Evolutionary conservation across 192 early-diverging fungal species (phyloP).

Genomic region (Jimgerdemannia lactiflua): DNA sequence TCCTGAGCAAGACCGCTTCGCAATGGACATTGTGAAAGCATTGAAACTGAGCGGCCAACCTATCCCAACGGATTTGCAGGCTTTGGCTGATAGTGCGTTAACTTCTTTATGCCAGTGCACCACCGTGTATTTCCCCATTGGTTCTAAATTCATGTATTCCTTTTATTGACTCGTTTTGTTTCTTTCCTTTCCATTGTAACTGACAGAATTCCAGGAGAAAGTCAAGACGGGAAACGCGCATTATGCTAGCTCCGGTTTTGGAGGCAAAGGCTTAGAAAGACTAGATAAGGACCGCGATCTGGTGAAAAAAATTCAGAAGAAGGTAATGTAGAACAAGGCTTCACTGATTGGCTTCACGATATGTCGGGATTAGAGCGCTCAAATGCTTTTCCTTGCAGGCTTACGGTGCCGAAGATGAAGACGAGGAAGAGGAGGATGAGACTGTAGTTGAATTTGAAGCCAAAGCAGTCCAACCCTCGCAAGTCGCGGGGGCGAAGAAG

Average conservation of each 20-base stretch:
- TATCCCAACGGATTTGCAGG: constrained; percentile 75
- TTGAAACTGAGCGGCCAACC: constrained; percentile 73
- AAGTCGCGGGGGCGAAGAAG: constrained; percentile 25
- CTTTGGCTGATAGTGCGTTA: constrained; percentile 60
- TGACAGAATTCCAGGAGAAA: constrained; percentile 65
- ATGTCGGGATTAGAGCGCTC: too few relatives aligned
- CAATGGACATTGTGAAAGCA: constrained; percentile 88
- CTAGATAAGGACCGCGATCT: constrained; percentile 90
- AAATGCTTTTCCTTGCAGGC: constrained; percentile 26
- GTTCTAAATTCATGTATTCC: too few relatives aligned
- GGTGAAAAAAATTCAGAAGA: constrained; percentile 90
- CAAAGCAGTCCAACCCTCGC: background rate
- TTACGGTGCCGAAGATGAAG: constrained; percentile 67
- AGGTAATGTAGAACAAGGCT: constrained; percentile 36
- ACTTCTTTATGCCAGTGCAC: background rate
- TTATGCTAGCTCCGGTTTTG: constrained; percentile 79
- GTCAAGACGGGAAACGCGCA: constrained; percentile 75
- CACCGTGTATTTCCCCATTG: too few relatives aligned
- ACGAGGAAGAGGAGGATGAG: constrained; percentile 63
- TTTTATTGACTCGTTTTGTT: too few relatives aligned
- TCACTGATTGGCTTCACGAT: background rate
- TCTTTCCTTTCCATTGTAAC: constrained; percentile 5
- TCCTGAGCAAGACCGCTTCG: constrained; percentile 91
- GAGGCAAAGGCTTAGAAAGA: constrained; percentile 95
- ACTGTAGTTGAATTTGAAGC: background rate